These are phyloP conservation scores for Saccharomycopsis amapae DNA, from an alignment of 805 yeast genomes.

Conservation along the genomic window DNA sequence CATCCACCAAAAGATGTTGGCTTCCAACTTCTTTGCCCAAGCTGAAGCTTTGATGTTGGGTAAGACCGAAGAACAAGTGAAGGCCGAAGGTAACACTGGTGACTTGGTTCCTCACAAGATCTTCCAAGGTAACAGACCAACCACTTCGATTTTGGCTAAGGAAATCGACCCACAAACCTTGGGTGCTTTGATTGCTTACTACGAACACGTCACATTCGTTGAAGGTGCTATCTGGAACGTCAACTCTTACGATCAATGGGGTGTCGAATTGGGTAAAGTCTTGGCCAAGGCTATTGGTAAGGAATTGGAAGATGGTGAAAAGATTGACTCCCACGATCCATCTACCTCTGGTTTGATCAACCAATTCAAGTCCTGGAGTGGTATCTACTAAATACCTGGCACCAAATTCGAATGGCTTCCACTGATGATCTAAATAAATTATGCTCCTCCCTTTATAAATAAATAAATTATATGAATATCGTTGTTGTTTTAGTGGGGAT, in stretches of 20 bases:
- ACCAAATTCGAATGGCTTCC: too few relatives aligned
- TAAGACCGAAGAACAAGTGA: slow-evolving; percentile 75
- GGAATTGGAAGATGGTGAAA: slow-evolving; percentile 62
- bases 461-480: too few relatives aligned
- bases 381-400: slow-evolving; percentile 26
- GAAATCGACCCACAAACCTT: slow-evolving; percentile 93
- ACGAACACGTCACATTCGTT: slow-evolving; percentile 93
- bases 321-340: slow-evolving; percentile 70
- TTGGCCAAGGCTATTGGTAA: slow-evolving; percentile 92
- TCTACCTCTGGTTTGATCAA: slow-evolving; percentile 91
- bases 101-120: slow-evolving; percentile 90
- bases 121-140: slow-evolving; percentile 98
- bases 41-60: slow-evolving; percentile 97
- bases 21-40: slow-evolving; percentile 98
- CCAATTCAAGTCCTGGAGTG: slow-evolving; percentile 83
- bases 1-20: slow-evolving; percentile 95
- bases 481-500: too few relatives aligned
- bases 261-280: slow-evolving; percentile 97
- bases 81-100: slow-evolving; percentile 84
- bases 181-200: slow-evolving; percentile 95
- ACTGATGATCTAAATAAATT: too few relatives aligned
- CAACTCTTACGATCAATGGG: slow-evolving; percentile 99
- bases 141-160: slow-evolving; percentile 93
- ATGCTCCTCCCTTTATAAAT: too few relatives aligned
- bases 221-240: slow-evolving; percentile 99